A percentile compares a stretch with the other conserved stretches of the same genome.
phyloP scores from a whole-genome alignment of 352 stramenopile species.

The Phytophthora macrochlamydospora region DNA sequence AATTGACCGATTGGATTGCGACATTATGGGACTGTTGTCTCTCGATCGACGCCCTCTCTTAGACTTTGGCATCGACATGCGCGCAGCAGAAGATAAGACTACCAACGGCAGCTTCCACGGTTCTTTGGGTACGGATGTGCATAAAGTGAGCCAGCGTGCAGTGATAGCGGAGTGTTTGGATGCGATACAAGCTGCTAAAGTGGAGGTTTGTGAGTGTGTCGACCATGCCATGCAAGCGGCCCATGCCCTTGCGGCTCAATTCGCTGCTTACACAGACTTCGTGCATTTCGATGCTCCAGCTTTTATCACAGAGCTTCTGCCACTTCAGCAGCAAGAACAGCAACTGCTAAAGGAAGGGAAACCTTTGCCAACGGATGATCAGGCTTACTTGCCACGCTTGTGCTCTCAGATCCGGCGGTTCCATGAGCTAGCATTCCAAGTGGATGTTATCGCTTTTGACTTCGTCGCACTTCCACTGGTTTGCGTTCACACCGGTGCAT shows the following conservation, averaged over 20 bases:
- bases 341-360: slow-evolving; percentile 31
- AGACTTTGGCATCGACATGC: slow-evolving; percentile 45
- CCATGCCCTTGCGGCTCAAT: slow-evolving; percentile 71
- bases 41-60: slow-evolving; percentile 69
- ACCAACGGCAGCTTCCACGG: slow-evolving; percentile 18
- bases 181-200: slow-evolving; percentile 53
- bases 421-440: slow-evolving; percentile 62
- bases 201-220: slow-evolving; percentile 60
- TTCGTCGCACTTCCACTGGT: slow-evolving; percentile 79
- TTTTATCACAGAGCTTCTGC: slow-evolving; percentile 71
- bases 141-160: slow-evolving; percentile 12
- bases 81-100: neutral
- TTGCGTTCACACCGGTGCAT: slow-evolving; percentile 63
- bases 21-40: slow-evolving; percentile 90
- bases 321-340: slow-evolving; percentile 41
- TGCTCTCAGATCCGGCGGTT: slow-evolving; percentile 79
- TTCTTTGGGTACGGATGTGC: neutral
- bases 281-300: slow-evolving; percentile 77
- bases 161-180: slow-evolving; percentile 60
- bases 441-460: slow-evolving; percentile 79
- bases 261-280: slow-evolving; percentile 83
- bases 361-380: slow-evolving; percentile 14
- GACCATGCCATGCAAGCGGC: slow-evolving; percentile 66
- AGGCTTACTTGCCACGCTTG: slow-evolving; percentile 49
- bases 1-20: slow-evolving; percentile 87